Percentiles rank a stretch among this genome's conserved stretches.
Conservation (phyloP, 495 filamentous ascomycete genomes). For the Bombardia bombarda region DNA sequence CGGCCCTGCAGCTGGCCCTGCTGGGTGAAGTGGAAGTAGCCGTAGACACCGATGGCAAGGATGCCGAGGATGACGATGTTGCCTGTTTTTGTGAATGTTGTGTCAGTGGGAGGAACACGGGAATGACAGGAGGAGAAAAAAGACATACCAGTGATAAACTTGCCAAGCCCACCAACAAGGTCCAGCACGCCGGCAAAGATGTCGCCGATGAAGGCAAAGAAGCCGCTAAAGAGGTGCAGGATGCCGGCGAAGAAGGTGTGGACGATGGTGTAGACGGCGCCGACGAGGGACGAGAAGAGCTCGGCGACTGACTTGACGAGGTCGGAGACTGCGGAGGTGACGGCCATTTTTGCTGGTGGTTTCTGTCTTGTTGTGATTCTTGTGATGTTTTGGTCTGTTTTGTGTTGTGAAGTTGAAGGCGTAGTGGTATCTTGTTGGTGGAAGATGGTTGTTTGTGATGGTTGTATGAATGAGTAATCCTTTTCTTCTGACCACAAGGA, state of each 20-base stretch:
- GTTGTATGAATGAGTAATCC: too few species aligned
- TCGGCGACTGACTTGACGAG: constrained; percentile 25
- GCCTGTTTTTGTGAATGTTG: constrained; percentile 5
- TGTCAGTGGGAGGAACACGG: background rate
- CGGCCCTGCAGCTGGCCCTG: constrained; percentile 12
- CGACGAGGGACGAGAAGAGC: constrained; percentile 22
- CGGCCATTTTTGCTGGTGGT: constrained; percentile 17
- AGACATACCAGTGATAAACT: constrained; percentile 24
- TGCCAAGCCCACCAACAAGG: constrained; percentile 21
- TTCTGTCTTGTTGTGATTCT: background rate
- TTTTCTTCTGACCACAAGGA: too few species aligned
- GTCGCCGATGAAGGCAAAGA: constrained; percentile 19
- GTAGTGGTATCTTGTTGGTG: background rate
- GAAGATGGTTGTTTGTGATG: too few species aligned
- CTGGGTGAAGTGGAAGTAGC: constrained; percentile 17
- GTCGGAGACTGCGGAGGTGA: constrained; percentile 23
- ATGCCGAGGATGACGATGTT: constrained; percentile 26
- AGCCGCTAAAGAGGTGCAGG: constrained; percentile 16
- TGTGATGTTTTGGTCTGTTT: background rate
- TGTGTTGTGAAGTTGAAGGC: background rate
- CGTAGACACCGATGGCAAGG: constrained; percentile 17
- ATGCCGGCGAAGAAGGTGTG: constrained; percentile 19
- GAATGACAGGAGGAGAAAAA: background rate
- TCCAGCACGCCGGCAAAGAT: constrained; percentile 23
- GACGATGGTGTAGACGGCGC: constrained; percentile 19